Percentiles rank a stretch among this genome's conserved stretches.
These are phyloP conservation scores for Elsinoe perseae DNA, from an alignment of 2,329 filamentous ascomycete genomes.

Conservation along the genomic window DNA sequence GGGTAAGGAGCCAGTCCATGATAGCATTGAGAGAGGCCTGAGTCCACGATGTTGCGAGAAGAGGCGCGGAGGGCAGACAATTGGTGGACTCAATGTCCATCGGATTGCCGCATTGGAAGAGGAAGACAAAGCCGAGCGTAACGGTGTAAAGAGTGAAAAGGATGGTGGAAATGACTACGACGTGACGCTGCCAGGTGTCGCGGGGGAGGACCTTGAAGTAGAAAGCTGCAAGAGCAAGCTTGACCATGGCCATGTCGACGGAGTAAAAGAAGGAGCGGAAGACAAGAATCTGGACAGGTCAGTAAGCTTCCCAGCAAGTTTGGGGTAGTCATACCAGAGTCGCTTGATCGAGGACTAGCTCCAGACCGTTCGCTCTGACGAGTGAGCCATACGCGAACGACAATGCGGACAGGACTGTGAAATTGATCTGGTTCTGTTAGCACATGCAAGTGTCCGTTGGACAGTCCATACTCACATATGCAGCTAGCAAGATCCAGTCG, in stretches of 20 bases:
- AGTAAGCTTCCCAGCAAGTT: neutral
- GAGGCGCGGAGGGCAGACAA: neutral
- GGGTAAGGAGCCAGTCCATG: conserved; percentile 14
- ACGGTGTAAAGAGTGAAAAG: conserved; percentile 33
- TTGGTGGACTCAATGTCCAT: neutral
- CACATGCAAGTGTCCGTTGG: conserved; percentile 8
- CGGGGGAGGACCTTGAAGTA: neutral
- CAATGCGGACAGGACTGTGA: neutral
- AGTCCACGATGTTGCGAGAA: neutral
- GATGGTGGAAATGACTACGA: conserved; percentile 20
- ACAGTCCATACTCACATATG: conserved; percentile 28
- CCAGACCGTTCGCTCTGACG: neutral
- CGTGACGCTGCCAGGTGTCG: conserved; percentile 10
- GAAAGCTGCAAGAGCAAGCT: conserved; percentile 11
- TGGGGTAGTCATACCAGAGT: neutral
- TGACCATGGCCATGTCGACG: conserved; percentile 4
- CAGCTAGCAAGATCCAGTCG: conserved; percentile 35
- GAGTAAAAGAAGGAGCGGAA: conserved; percentile 10
- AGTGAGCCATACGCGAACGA: neutral
- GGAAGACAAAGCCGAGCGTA: conserved; percentile 3
- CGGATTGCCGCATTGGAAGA: conserved; percentile 14
- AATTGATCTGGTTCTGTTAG: conserved; percentile 9
- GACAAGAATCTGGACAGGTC: neutral
- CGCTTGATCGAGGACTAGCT: neutral
- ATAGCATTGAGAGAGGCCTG: conserved; percentile 2